Evolutionary conservation across 352 stramenopile species (phyloP).

Genomic region (Hyaloperonospora arabidopsidis): DNA sequence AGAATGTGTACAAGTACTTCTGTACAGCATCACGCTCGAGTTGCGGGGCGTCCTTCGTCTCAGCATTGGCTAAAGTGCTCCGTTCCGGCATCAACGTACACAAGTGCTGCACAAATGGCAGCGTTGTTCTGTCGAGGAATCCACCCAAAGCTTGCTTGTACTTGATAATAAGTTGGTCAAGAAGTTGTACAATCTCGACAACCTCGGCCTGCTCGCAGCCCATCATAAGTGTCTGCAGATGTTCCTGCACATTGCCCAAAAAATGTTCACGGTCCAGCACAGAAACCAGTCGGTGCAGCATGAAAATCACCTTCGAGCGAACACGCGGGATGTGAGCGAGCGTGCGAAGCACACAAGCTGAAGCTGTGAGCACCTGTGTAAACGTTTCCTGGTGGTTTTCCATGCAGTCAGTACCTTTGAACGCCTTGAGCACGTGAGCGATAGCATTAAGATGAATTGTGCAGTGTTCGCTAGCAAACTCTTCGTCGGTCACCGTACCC

Average conservation of each 20-base stretch:
- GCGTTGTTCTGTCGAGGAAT: slow-evolving; percentile 57
- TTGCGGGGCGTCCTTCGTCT: slow-evolving; percentile 66
- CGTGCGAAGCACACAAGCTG: slow-evolving; percentile 48
- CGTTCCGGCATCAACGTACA: slow-evolving; percentile 57
- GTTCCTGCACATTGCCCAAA: slow-evolving; percentile 50
- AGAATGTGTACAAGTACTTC: slow-evolving; percentile 77
- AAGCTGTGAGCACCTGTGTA: slow-evolving; percentile 56
- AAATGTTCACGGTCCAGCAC: slow-evolving; percentile 70
- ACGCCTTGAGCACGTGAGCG: slow-evolving; percentile 77
- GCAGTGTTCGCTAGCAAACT: slow-evolving; percentile 44
- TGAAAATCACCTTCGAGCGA: slow-evolving; percentile 78
- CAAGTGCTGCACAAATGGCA: slow-evolving; percentile 70
- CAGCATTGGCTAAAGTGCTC: slow-evolving; percentile 32
- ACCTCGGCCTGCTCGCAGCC: slow-evolving; percentile 54
- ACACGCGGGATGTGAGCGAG: slow-evolving; percentile 42
- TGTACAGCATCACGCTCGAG: slow-evolving; percentile 71
- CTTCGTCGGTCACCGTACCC: slow-evolving; percentile 26
- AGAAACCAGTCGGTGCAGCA: slow-evolving; percentile 63
- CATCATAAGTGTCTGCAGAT: slow-evolving; percentile 54
- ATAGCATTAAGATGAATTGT: slow-evolving; percentile 65
- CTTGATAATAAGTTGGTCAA: slow-evolving; percentile 84
- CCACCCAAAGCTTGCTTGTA: slow-evolving; percentile 61
- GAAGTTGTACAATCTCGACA: slow-evolving; percentile 73
- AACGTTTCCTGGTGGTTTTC: slow-evolving; percentile 72
- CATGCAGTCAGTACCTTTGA: slow-evolving; percentile 66